Evolutionary conservation across 345 rosid genomes (phyloP), one percentile per base, ranked within the genome.

Genomic region (Boechera stricta): DNA sequence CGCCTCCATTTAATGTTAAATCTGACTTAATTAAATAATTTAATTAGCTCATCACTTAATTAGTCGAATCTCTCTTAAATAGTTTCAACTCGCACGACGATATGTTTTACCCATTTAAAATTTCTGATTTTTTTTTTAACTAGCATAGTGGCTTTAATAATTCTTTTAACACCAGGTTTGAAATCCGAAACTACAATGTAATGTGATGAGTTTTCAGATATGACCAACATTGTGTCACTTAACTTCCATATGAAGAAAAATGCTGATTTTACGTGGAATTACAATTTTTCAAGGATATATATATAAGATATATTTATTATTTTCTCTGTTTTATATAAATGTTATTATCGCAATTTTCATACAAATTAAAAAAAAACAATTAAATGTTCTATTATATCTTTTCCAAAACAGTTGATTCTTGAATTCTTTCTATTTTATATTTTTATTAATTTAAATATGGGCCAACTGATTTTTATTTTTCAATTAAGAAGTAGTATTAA

Each of bases 1-100:
- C 69, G 81, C 55, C 32, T 49, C 56, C 77, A 78, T 78, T 78
- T 18, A 78, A 72, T 78, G 73, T 58, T 65, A 66, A 64, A 71
- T 56, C 52, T 70, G 41, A 64, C 12, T 1, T 64, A 57, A 24
- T 51, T 58, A 65, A 54, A 18, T 45, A 44, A 15, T 45, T 11
- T 5, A 4, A 48, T 47, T 47, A 15, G 29, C 39, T 68, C 65
- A 70, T 56, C 11, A 44, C n/a, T 70, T 70, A 49, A 32, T 49
- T 52, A 47, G 16, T 64, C 33, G 28, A 61, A 52, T 52, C 39
- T 60, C 72, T 58, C 6, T 32, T 16, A 18, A 16, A 5, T 7
- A 21, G 32, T 62, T 63, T 38, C 61, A 56, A 13, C 18, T 21
- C 47, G 11, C 41, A 28, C 29, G 29, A 49, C 13, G n/a, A 21